phyloP scores from a whole-genome alignment of 2,329 filamentous ascomycete genomes.

The Xylariaceae sp. region DNA sequence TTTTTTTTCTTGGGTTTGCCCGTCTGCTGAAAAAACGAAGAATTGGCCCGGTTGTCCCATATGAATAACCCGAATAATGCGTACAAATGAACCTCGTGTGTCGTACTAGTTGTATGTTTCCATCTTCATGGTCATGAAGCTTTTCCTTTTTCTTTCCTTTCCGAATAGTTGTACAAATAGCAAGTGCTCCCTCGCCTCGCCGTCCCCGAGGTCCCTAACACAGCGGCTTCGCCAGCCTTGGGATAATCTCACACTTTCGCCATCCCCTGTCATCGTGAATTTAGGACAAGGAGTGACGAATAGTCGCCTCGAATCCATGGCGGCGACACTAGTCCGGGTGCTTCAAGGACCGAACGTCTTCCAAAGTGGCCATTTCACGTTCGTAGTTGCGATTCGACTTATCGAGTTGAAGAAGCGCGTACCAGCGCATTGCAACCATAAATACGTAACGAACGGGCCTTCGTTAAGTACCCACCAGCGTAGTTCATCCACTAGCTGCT shows the following conservation, averaged over 20 bases:
- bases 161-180: slow-evolving; percentile 19
- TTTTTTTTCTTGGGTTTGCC: too few species aligned
- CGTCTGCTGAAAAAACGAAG: too few species aligned
- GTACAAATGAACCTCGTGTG: too few species aligned
- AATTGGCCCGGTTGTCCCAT: too few species aligned
- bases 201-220: slow-evolving; percentile 6
- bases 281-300: neutral
- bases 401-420: neutral
- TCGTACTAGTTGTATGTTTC: neutral
- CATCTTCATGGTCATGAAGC: slow-evolving; percentile 10
- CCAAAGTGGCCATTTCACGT: neutral
- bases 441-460: neutral
- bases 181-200: neutral
- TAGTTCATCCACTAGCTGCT: neutral
- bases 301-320: neutral
- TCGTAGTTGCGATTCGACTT: neutral
- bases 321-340: neutral
- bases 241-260: slow-evolving; percentile 15
- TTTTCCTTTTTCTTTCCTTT: slow-evolving; percentile 11
- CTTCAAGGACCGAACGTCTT: neutral
- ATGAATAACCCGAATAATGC: too few species aligned
- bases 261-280: slow-evolving; percentile 13
- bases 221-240: neutral
- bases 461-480: neutral
- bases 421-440: neutral